These are phyloP conservation scores for Populus davidiana DNA, from an alignment of 345 rosid species.

Conservation along the genomic window DNA sequence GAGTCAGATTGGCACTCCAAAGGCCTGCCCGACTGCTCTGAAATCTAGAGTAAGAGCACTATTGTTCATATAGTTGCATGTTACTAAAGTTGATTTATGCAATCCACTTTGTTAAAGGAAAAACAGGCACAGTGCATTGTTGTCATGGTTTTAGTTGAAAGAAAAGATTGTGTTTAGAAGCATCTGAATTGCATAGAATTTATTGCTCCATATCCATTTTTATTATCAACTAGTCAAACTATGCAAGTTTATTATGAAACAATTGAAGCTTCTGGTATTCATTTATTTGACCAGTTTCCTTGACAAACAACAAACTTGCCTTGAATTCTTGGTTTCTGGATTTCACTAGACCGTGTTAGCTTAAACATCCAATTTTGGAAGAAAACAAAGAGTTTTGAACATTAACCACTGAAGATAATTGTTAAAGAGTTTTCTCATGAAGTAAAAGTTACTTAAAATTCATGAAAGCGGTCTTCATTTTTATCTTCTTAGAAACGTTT, in stretches of 20 bases:
- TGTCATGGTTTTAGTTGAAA: neutral
- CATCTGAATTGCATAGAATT: neutral
- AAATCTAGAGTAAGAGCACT: slow-evolving; percentile 72
- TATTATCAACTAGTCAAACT: neutral
- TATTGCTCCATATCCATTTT: neutral
- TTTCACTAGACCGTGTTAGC: neutral
- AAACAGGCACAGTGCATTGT: neutral
- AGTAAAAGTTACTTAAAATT: neutral
- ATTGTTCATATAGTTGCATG: neutral
- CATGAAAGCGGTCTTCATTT: neutral
- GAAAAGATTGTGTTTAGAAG: neutral
- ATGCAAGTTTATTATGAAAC: neutral
- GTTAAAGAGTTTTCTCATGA: neutral
- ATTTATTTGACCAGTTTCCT: neutral
- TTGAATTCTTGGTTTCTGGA: neutral
- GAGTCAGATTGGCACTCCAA: slow-evolving; percentile 69
- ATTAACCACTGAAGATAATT: neutral
- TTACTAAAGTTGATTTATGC: neutral
- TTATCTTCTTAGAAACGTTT: neutral
- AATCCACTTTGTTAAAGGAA: neutral
- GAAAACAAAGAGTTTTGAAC: neutral
- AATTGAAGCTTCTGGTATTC: neutral
- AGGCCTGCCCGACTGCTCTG: slow-evolving; percentile 53
- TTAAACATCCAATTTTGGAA: neutral
- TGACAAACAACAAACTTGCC: slow-evolving; percentile 7